Base-by-base conservation (phyloP, 495 filamentous ascomycete species). In the Pseudotulostoma volvatum region DNA sequence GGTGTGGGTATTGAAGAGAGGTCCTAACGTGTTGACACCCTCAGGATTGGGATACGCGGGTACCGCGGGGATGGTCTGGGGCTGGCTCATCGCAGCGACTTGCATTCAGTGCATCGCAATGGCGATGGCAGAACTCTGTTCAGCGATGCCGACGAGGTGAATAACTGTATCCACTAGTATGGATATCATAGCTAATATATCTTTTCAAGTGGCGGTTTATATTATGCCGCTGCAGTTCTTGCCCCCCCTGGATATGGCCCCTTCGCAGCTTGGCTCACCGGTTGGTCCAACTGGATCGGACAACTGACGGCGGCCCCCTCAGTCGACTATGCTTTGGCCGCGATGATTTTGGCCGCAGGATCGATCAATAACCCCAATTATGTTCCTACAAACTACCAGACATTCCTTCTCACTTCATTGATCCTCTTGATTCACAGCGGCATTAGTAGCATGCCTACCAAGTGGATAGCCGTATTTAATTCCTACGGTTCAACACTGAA, bases 41-140 rank as follows among this genome's bases (percentile, higher is more conserved):
- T 5, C 34, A 66, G 65, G 80, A 39, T 78, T 86, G 70, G 81
- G 81, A 38, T 85, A 85, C 60, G 81, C 81, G 14, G 80, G 81
- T 8, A 81, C 78, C 1, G 79, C 74, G 9, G 79, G 77, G n/a
- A 84, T 84, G 77, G 77, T 77, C 1, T 84, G 81, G 81, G 81
- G 81, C 13, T 86, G 81, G 80, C 57, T 86, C 21, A 63, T 85
- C 38, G 76, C 77, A 17, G 80, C 83, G 66, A 36, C 76, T 9
- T 82, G 81, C 39, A 83, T 86, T 36, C 71, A 83, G 50, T 80
- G 73, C 50, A 70, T 85, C 41, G 78, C 77, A 3, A 65, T 72
- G 59, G 60, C 66, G 28, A 77, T 79, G 74, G 74, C 74, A 1
- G 77, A 79, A 53, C 56, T 80, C 11, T 78, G 75, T 49, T 73